These are phyloP conservation scores for Paramecium bursaria DNA, from an alignment of 73 alveolate species.

Conservation along the genomic window DNA sequence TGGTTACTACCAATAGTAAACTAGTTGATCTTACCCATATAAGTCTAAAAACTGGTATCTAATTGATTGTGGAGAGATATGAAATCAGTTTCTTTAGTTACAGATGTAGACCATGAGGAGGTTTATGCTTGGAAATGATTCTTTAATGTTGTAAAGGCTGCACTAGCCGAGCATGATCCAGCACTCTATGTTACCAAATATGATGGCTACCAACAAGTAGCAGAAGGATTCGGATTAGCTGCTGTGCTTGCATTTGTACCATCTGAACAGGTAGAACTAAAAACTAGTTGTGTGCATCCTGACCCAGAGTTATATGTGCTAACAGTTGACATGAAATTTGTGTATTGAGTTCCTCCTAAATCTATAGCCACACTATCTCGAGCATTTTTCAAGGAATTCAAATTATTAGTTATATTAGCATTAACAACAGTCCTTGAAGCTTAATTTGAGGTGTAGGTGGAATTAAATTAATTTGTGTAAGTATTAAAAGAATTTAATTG, in stretches of 20 bases:
- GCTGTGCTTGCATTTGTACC: constrained; percentile 15
- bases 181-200: constrained; percentile 10
- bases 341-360: background rate
- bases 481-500: background rate
- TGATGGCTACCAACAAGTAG: constrained; percentile 56
- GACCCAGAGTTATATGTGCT: constrained; percentile 8
- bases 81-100: background rate
- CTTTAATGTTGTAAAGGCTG: constrained; percentile 4
- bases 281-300: constrained; percentile 43
- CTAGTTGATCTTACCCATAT: background rate
- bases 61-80: background rate
- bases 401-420: background rate
- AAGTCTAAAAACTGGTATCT: background rate
- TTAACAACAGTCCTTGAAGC: background rate
- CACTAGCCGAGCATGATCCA: constrained; percentile 2
- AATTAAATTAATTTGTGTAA: too few species aligned
- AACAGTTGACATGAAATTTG: background rate
- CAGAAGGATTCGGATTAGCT: background rate
- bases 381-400: background rate
- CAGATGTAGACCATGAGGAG: background rate
- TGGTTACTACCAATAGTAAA: background rate
- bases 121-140: background rate
- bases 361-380: constrained; percentile 10
- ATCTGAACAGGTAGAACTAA: constrained; percentile 25
- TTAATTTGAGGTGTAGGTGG: background rate